A percentile compares a stretch with the other conserved stretches of the same genome.
Conservation (phyloP, 768 basidiomycete species). For the Gelatoporia subvermispora region DNA sequence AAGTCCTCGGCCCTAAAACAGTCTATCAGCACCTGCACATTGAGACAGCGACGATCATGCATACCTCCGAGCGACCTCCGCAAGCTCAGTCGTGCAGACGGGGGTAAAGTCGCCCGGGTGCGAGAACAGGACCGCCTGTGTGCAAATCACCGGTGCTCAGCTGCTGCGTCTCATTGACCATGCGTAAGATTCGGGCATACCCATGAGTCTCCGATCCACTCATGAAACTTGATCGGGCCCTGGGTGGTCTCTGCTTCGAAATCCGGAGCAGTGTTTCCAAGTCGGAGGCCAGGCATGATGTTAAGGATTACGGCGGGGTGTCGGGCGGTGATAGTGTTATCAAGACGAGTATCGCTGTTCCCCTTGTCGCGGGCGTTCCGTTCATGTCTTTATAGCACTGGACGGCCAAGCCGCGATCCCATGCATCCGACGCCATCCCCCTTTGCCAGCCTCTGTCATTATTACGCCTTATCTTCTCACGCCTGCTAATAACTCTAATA, state of each 20-base stretch:
- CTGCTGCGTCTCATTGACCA: neutral
- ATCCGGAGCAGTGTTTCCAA: slow-evolving; percentile 86
- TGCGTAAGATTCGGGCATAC: slow-evolving; percentile 33
- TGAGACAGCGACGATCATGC: neutral
- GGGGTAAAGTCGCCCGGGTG: slow-evolving; percentile 94
- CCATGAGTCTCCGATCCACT: slow-evolving; percentile 89
- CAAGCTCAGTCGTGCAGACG: slow-evolving; percentile 95
- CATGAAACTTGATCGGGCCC: slow-evolving; percentile 88
- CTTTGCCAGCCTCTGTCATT: too few relatives aligned
- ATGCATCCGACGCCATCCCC: too few relatives aligned
- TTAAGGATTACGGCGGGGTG: neutral
- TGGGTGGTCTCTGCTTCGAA: slow-evolving; percentile 87
- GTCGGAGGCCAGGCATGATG: slow-evolving; percentile 52
- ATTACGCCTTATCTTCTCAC: too few relatives aligned
- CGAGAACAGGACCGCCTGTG: slow-evolving; percentile 83
- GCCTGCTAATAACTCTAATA: too few relatives aligned
- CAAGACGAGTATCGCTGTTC: too few relatives aligned
- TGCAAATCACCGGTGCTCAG: neutral
- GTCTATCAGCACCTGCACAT: neutral
- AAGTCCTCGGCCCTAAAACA: slow-evolving; percentile 65
- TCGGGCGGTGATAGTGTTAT: too few relatives aligned
- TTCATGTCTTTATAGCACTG: too few relatives aligned
- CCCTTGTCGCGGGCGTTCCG: too few relatives aligned
- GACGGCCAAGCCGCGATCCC: too few relatives aligned
- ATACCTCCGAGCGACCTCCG: slow-evolving; percentile 79